These are phyloP conservation scores for Coemansia sp. DNA, from an alignment of 192 early-diverging fungal species.

Conservation along the genomic window DNA sequence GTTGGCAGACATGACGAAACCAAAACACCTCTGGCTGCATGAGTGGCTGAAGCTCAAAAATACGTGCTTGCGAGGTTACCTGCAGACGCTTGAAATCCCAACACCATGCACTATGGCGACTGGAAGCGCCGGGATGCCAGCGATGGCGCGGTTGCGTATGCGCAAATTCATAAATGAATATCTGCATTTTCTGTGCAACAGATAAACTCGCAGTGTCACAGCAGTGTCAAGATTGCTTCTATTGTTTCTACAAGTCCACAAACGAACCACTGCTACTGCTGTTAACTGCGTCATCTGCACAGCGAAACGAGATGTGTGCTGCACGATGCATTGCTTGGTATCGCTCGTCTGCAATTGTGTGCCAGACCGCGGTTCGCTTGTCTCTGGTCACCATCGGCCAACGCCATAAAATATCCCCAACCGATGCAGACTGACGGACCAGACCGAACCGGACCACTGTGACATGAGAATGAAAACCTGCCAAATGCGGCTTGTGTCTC, in stretches of 20 bases:
- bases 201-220: not conserved
- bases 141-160: slow-evolving; percentile 11
- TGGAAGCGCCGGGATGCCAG: slow-evolving; percentile 5
- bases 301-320: not conserved
- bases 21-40: slow-evolving; percentile 4
- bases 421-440: not conserved
- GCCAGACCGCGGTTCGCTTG: not conserved
- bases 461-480: not conserved
- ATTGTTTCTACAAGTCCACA: slow-evolving; percentile 2
- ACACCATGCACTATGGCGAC: not conserved
- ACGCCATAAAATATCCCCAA: not conserved
- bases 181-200: not conserved
- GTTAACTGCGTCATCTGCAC: not conserved
- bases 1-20: slow-evolving; percentile 2
- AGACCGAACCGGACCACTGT: not conserved
- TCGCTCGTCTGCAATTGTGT: not conserved
- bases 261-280: not conserved
- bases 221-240: too few species aligned
- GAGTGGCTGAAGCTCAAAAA: slow-evolving; percentile 11
- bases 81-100: slow-evolving; percentile 2
- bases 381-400: not conserved
- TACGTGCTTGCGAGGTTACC: not conserved
- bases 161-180: not conserved
- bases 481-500: not conserved
- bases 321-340: not conserved